A percentile compares a stretch with the other conserved stretches of the same genome.
phyloP scores from a whole-genome alignment of 2,329 filamentous ascomycete species.

The Colletotrichum higginsianum region DNA sequence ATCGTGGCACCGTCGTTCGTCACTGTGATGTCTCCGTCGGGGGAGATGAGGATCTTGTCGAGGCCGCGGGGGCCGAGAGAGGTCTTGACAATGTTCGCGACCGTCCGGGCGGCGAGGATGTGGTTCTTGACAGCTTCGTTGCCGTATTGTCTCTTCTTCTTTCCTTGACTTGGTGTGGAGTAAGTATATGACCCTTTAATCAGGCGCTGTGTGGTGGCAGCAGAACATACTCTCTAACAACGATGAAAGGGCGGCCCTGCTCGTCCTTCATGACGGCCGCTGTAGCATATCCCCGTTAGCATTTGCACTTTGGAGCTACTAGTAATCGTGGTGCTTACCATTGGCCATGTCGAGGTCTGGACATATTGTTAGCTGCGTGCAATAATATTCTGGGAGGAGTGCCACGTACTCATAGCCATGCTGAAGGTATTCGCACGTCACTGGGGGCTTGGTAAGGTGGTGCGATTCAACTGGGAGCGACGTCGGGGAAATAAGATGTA shows the following conservation, averaged over 20 bases:
- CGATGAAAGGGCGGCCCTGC: constrained; percentile 95
- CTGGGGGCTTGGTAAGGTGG: constrained; percentile 13
- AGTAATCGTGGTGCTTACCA: constrained; percentile 67
- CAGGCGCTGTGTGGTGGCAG: constrained; percentile 22
- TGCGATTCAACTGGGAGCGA: constrained; percentile 38
- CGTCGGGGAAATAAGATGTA: constrained; percentile 33
- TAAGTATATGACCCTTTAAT: constrained; percentile 30
- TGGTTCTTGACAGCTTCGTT: constrained; percentile 98
- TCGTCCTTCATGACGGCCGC: constrained; percentile 93
- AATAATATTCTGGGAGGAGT: not conserved
- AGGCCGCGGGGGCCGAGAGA: constrained; percentile 95
- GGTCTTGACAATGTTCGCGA: constrained; percentile 97
- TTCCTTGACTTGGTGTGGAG: constrained; percentile 80
- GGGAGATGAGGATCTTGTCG: constrained; percentile 99
- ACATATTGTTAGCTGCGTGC: constrained; percentile 53
- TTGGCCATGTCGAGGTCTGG: constrained; percentile 87
- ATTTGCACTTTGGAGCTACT: constrained; percentile 35
- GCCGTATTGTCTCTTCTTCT: constrained; percentile 96
- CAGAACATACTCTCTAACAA: constrained; percentile 90
- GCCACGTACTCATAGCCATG: constrained; percentile 48
- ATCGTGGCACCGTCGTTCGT: constrained; percentile 99
- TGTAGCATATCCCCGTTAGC: constrained; percentile 51
- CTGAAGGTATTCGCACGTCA: constrained; percentile 41
- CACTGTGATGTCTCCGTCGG: constrained; percentile 98
- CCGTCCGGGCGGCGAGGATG: constrained; percentile 95